Conservation (phyloP, 73 alveolate species). For the Paramecium caudatum region DNA sequence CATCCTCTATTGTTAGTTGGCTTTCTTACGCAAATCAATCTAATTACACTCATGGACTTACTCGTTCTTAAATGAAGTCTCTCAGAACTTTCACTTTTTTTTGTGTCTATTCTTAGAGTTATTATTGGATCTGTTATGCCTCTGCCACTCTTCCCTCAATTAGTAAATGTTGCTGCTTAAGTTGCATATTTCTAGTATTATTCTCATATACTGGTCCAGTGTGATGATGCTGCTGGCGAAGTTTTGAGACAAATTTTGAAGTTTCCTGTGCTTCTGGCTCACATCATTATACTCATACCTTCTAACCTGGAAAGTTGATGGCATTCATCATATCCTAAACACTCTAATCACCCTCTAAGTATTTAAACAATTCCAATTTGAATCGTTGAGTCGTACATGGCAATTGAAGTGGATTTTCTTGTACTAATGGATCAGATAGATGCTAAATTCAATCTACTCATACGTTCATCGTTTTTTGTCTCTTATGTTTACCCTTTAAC, state of each 20-base stretch:
- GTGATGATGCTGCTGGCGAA: no score
- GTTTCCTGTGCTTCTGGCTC: neutral
- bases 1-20: neutral
- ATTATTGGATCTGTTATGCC: neutral
- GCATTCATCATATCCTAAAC: conserved; percentile 35
- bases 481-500: conserved; percentile 4
- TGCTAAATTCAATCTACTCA: neutral
- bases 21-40: conserved; percentile 42
- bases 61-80: conserved; percentile 38
- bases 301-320: conserved; percentile 46
- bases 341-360: conserved; percentile 38
- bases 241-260: no score
- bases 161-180: neutral
- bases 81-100: conserved; percentile 31
- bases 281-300: neutral
- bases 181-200: neutral
- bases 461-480: conserved; percentile 35
- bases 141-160: conserved; percentile 7
- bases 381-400: conserved; percentile 12
- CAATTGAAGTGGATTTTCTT: neutral
- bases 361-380: conserved; percentile 55
- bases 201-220: conserved; percentile 11
- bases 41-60: neutral
- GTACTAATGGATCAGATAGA: conserved; percentile 41
- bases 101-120: neutral